These are phyloP conservation scores for Epichloe brachyelytri DNA, from an alignment of 2,329 filamentous ascomycete species.

Conservation along the genomic window DNA sequence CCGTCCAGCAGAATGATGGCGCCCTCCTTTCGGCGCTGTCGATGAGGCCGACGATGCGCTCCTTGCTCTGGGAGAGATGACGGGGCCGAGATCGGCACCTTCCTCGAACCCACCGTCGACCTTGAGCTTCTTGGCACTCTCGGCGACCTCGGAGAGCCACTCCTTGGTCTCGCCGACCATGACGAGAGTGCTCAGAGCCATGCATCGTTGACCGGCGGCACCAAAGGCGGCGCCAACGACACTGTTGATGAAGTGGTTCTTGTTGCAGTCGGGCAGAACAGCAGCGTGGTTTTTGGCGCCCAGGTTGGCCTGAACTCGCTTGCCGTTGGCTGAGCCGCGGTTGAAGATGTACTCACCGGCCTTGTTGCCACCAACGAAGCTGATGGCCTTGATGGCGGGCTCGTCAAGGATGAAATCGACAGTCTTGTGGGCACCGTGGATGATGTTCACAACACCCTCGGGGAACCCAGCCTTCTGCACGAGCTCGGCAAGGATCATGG, in stretches of 20 bases:
- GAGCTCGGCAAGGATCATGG: constrained; percentile 75
- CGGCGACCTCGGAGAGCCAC: constrained; percentile 67
- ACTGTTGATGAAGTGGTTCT: constrained; percentile 78
- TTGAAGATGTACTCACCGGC: constrained; percentile 78
- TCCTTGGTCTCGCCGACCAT: constrained; percentile 76
- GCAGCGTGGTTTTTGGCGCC: constrained; percentile 84
- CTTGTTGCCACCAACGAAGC: constrained; percentile 79
- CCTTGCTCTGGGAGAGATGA: constrained; percentile 68
- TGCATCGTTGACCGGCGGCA: constrained; percentile 74
- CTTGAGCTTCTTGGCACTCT: constrained; percentile 57
- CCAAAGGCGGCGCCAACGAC: constrained; percentile 76
- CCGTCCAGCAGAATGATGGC: constrained; percentile 75
- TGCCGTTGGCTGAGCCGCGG: constrained; percentile 69
- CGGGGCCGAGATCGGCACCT: constrained; percentile 67
- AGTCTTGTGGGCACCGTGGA: constrained; percentile 68
- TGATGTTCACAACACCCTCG: constrained; percentile 67
- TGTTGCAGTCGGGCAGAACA: constrained; percentile 76
- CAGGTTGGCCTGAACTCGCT: constrained; percentile 78
- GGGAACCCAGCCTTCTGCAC: constrained; percentile 72
- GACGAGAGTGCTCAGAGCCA: constrained; percentile 73
- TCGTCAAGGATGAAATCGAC: constrained; percentile 82
- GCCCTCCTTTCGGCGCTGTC: constrained; percentile 66
- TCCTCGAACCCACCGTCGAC: constrained; percentile 74
- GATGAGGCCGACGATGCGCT: constrained; percentile 65
- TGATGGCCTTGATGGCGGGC: constrained; percentile 73